Evolutionary conservation across 352 stramenopile species (phyloP), one percentile per base, ranked within the genome.

Genomic region (Globisporangium takayamanum): DNA sequence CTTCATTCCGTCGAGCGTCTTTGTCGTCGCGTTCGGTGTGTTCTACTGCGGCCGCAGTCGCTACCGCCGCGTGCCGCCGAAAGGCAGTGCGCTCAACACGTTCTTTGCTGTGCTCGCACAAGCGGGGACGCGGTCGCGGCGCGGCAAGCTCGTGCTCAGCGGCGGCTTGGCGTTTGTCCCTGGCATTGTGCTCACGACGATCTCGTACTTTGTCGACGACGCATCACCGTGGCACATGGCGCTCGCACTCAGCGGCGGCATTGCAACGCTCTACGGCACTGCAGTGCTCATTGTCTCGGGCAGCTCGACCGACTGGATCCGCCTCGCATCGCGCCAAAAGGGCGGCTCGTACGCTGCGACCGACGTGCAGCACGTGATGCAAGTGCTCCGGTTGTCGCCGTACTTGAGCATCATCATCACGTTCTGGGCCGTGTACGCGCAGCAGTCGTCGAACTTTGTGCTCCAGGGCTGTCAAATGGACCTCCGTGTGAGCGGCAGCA

Each of bases 401-500:
- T 95, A 90, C 51, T 62, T 95, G 55, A 87, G 82, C 39, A 76
- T 89, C 12, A 84, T 93, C 57, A 89, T 95, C 57, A 76, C 91
- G 28, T 95, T 95, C 60, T 94, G 84, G 81, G 78, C 80, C 0
- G 80, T 92, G 11, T 94, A 95, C 67, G 82, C 71, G 20, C 84
- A 94, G 67, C 86, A 89, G 72, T 78, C 66, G 49, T 89, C 85
- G 47, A 94, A 94, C 59, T 95, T 93, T 55, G 74, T 90, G 42
- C 67, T 94, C 2, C 86, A 94, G 63, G 89, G 87, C 44, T 97
- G 89, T 56, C 88, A 96, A 63, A 96, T 97, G 88, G 87, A 97
- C 49, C 64, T 97, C 41, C 84, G 85, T 5, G 52, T 95, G 4
- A 62, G 76, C 51, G 59, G 28, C 16, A 53, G 75, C 53, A 64